Percentiles rank a stretch among this genome's conserved stretches.
Evolutionary conservation across 2,329 filamentous ascomycete species (phyloP).

Genomic region (Cladophialophora yegresii): DNA sequence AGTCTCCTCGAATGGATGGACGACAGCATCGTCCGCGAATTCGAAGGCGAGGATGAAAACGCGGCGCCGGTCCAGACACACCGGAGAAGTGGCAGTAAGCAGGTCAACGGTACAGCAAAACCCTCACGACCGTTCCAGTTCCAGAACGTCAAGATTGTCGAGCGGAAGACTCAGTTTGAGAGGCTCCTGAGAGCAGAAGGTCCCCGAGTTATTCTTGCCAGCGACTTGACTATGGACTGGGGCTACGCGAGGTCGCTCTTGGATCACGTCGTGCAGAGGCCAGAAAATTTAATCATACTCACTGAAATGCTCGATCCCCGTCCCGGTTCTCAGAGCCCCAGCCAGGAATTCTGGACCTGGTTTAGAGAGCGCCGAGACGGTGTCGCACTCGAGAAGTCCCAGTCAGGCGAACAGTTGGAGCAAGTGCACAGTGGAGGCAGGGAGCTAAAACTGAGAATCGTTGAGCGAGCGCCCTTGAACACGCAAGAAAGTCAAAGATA

Average conservation of each 20-base stretch:
- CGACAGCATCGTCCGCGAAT: slow-evolving; percentile 87
- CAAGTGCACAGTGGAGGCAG: slow-evolving; percentile 67
- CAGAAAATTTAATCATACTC: slow-evolving; percentile 80
- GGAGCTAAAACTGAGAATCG: slow-evolving; percentile 62
- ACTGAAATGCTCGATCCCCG: slow-evolving; percentile 63
- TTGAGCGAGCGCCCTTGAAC: slow-evolving; percentile 66
- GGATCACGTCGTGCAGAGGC: slow-evolving; percentile 70
- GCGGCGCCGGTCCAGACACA: slow-evolving; percentile 39
- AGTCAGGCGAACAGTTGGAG: slow-evolving; percentile 62
- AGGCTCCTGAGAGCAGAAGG: slow-evolving; percentile 60
- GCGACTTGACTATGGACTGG: slow-evolving; percentile 89
- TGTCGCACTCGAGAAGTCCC: slow-evolving; percentile 58
- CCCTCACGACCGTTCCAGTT: slow-evolving; percentile 81
- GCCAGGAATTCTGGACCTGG: slow-evolving; percentile 73
- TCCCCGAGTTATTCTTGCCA: slow-evolving; percentile 80
- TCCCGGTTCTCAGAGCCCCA: slow-evolving; percentile 53
- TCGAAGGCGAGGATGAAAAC: slow-evolving; percentile 60
- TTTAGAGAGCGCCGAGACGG: slow-evolving; percentile 70
- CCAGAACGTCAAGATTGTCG: slow-evolving; percentile 77
- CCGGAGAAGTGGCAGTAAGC: slow-evolving; percentile 49
- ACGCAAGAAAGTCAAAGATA: slow-evolving; percentile 78
- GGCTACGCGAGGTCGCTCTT: slow-evolving; percentile 86
- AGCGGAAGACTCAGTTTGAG: slow-evolving; percentile 77
- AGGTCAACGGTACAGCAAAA: slow-evolving; percentile 44
- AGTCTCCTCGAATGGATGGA: slow-evolving; percentile 99